Percentiles rank a stretch among this genome's conserved stretches.
phyloP scores from a whole-genome alignment of 2,329 filamentous ascomycete genomes.

The Arachnopeziza araneosa region DNA sequence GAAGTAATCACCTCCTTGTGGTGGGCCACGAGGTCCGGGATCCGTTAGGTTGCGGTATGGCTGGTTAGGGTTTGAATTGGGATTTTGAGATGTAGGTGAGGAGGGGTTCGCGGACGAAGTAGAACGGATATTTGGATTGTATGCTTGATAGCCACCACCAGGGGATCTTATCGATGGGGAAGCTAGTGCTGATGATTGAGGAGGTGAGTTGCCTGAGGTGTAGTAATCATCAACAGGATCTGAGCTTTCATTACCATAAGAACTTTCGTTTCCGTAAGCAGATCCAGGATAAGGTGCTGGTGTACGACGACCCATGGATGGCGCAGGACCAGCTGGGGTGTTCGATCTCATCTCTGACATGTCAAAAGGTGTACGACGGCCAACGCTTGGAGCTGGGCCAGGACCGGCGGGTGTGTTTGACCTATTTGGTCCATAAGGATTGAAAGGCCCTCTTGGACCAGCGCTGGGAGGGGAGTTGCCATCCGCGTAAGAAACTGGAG shows the following conservation, averaged over 20 bases:
- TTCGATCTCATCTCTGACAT: constrained; percentile 20
- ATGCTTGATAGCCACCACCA: constrained; percentile 17
- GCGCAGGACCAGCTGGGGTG: constrained; percentile 21
- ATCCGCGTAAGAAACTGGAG: constrained; percentile 25
- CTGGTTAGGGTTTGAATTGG: constrained; percentile 13
- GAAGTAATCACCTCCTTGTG: constrained; percentile 12
- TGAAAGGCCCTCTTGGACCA: background rate
- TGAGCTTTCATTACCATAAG: background rate
- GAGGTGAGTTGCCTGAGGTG: constrained; percentile 5
- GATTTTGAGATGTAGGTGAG: constrained; percentile 3
- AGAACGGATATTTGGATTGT: constrained; percentile 18
- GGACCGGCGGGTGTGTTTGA: constrained; percentile 1
- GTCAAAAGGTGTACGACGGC: constrained; percentile 21
- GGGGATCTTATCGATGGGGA: constrained; percentile 7
- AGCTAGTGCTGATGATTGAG: background rate
- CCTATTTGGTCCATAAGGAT: background rate
- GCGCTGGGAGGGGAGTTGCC: background rate
- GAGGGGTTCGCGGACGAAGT: constrained; percentile 9
- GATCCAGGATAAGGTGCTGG: constrained; percentile 20
- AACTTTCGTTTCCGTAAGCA: background rate
- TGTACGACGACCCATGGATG: constrained; percentile 23
- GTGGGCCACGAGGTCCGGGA: constrained; percentile 16
- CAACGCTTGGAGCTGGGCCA: constrained; percentile 9
- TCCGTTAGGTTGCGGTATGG: constrained; percentile 23
- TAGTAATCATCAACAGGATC: background rate